phyloP scores from a whole-genome alignment of 257 asterid genomes.

The Solanum pennellii region DNA sequence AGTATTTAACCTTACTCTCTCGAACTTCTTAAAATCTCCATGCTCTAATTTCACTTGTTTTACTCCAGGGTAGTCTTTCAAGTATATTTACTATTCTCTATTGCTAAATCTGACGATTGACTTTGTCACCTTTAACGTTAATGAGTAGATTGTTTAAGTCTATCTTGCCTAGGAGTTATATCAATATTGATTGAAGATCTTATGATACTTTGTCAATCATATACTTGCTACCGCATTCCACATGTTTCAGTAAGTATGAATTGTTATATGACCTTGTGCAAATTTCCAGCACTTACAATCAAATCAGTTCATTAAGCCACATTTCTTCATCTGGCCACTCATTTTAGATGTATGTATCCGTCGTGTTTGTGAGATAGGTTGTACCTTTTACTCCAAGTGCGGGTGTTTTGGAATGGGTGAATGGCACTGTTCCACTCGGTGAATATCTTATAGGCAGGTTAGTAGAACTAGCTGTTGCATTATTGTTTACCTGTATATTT shows the following conservation, averaged over 20 bases:
- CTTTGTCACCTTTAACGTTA: neutral
- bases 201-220: neutral
- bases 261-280: neutral
- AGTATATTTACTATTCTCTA: neutral
- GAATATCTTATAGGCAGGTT: slow-evolving; percentile 92
- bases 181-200: neutral
- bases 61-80: neutral
- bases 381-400: slow-evolving; percentile 99
- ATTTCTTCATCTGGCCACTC: neutral
- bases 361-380: slow-evolving; percentile 46
- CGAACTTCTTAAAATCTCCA: neutral
- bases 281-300: neutral
- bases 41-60: neutral
- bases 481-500: neutral
- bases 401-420: slow-evolving; percentile 98
- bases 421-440: slow-evolving; percentile 93
- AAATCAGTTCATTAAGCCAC: neutral
- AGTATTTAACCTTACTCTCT: neutral
- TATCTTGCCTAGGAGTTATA: neutral
- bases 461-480: slow-evolving; percentile 13
- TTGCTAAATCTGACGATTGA: neutral
- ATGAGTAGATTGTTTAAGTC: neutral
- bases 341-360: neutral
- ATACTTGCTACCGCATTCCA: neutral
- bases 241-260: neutral